A percentile compares a stretch with the other conserved stretches of the same genome.
These are phyloP conservation scores for Pichia cabralensis DNA, from an alignment of 805 yeast species.

Conservation along the genomic window DNA sequence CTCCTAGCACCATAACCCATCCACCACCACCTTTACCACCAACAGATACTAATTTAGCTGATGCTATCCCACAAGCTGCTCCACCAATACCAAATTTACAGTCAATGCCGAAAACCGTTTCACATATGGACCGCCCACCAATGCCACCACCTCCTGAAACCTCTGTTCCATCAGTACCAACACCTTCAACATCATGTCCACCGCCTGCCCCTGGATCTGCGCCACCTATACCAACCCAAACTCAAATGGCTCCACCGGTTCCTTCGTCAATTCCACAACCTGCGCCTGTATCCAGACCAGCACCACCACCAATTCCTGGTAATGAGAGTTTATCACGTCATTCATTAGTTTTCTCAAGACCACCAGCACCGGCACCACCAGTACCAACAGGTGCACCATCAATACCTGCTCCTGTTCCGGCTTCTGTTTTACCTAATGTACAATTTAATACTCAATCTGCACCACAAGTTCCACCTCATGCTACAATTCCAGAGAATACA, in stretches of 20 bases:
- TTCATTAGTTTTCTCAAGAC: background rate
- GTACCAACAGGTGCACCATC: background rate
- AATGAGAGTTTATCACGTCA: background rate
- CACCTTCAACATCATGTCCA: conserved; percentile 7
- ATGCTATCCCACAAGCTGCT: background rate
- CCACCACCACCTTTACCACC: conserved; percentile 2
- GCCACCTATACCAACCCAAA: background rate
- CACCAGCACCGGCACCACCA: background rate
- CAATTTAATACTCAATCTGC: no score
- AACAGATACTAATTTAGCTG: background rate
- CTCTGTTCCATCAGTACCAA: conserved; percentile 15
- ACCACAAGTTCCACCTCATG: background rate
- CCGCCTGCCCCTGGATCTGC: background rate
- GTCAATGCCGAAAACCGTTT: conserved; percentile 10
- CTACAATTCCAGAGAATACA: conserved; percentile 4
- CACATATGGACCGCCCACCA: conserved; percentile 7
- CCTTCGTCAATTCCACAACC: conserved; percentile 6
- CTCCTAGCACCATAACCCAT: background rate
- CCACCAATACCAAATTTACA: conserved; percentile 14
- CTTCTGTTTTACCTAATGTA: no score
- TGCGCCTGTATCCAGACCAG: background rate
- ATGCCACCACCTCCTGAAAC: conserved; percentile 7
- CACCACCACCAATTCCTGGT: background rate
- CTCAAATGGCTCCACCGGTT: no score
- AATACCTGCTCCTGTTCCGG: background rate